Conservation (phyloP, 176 grass and related monocot genomes). For the Avena sativa region DNA sequence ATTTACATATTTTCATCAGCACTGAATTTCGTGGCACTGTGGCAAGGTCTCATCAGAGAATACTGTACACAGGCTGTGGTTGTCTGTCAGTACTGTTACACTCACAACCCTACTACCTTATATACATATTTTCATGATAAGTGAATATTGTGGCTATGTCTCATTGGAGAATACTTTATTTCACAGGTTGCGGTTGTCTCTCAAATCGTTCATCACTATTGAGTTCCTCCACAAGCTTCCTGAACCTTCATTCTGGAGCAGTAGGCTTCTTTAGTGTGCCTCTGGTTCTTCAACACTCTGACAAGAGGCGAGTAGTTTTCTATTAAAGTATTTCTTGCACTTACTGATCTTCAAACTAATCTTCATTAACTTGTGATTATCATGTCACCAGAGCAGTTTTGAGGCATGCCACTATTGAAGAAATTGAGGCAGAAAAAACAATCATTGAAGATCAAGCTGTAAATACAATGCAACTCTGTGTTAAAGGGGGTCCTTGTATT, state of each 20-base stretch:
- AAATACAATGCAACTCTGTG: slow-evolving; percentile 40
- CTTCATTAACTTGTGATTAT: slow-evolving; percentile 42
- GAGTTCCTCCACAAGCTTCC: slow-evolving; percentile 28
- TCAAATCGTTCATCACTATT: slow-evolving; percentile 4
- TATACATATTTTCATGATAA: background rate
- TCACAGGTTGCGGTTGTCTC: slow-evolving; percentile 46
- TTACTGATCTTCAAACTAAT: slow-evolving; percentile 25
- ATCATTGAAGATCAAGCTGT: slow-evolving; percentile 83
- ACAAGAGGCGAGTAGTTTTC: slow-evolving; percentile 53
- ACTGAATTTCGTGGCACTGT: background rate
- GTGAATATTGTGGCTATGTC: background rate
- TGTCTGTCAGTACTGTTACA: background rate
- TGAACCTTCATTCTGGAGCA: slow-evolving; percentile 23
- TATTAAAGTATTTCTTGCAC: background rate
- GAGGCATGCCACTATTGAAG: slow-evolving; percentile 92
- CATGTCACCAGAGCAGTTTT: slow-evolving; percentile 69
- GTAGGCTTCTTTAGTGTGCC: slow-evolving; percentile 37
- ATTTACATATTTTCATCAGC: slow-evolving; percentile 27
- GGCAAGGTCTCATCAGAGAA: background rate
- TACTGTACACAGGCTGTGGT: slow-evolving; percentile 18
- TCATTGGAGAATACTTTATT: background rate
- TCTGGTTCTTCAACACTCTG: slow-evolving; percentile 26
- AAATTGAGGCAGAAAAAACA: slow-evolving; percentile 93
- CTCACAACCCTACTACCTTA: background rate
- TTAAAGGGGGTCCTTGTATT: background rate